Evolutionary conservation across 1,139 yeast genomes (phyloP), one percentile per base, ranked within the genome.

Genomic region (Taiozyma sp.): DNA sequence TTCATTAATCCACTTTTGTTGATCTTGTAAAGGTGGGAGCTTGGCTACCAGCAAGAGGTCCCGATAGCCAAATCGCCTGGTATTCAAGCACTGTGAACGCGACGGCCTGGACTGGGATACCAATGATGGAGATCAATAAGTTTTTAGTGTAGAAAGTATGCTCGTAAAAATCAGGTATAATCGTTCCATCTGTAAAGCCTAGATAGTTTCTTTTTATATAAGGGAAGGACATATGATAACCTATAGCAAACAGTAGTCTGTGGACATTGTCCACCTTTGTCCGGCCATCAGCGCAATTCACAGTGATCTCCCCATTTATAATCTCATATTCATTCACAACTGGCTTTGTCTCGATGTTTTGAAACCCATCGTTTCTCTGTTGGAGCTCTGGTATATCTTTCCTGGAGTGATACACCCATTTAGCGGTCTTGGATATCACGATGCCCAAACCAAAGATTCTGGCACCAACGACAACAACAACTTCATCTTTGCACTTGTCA

Each of bases 371-470:
- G 19, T 32, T 44, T 29, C 61, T 47, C 14, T 49, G 7, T 1
- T 35, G 50, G 9, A 48, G 49, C 8, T 39, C 42, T 26, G 43
- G 43, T 19, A 22, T 39, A 21, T 53, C 53, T 28, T 63, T 49
- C 29, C 50, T 57, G 1, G 62, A 58, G 35, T 61, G 62, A 35
- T 56, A 57, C 39, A 68, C 65, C 19, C 57, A 47, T 29, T 59
- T 57, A 2, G 62, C 62, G 2, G 53, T 21, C n/a, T 53, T 48
- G 6, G 56, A 43, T n/a, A 58, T 58, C 2, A 61, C 66, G 50
- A 75, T 64, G 55, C 75, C 80, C 5, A 72, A 68, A 2, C 78
- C 79, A 5, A 76, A 72, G 1, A 78, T 72, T 45, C 77, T 62
- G 1, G 77, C 71, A 2, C 82, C 83, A 43, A 78, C 67, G 39